phyloP scores from a whole-genome alignment of 2,329 filamentous ascomycete genomes.

The Calonectria pseudoturangicola region DNA sequence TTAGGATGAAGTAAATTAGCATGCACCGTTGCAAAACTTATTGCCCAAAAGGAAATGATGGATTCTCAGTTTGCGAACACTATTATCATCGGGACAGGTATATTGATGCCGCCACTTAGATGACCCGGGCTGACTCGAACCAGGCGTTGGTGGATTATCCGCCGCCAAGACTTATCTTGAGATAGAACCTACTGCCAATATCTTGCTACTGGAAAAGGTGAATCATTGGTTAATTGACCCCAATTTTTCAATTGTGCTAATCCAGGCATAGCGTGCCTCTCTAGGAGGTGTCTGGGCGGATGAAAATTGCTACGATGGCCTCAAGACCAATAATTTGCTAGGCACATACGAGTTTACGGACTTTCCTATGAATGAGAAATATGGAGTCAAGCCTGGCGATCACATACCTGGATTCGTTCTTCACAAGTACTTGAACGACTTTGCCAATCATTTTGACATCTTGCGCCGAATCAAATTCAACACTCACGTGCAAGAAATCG shows the following conservation, averaged over 20 bases:
- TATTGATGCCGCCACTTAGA: neutral
- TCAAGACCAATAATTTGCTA: constrained; percentile 13
- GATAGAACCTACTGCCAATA: neutral
- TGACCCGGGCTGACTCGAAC: neutral
- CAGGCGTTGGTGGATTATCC: constrained; percentile 11
- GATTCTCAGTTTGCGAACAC: constrained; percentile 1
- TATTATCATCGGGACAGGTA: constrained; percentile 19
- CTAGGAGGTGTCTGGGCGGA: constrained; percentile 9
- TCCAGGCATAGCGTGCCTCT: neutral
- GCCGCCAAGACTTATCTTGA: constrained; percentile 11
- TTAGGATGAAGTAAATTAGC: neutral
- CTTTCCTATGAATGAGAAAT: constrained; percentile 11
- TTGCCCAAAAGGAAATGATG: neutral
- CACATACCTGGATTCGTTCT: constrained; percentile 14
- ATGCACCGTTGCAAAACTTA: neutral
- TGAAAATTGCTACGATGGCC: constrained; percentile 25
- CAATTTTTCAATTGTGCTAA: too few species aligned
- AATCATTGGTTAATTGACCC: too few species aligned
- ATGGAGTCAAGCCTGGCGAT: neutral
- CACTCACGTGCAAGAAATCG: neutral
- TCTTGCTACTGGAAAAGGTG: constrained; percentile 6
- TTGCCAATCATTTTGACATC: constrained; percentile 12
- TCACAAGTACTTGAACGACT: constrained; percentile 8
- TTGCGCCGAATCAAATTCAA: constrained; percentile 8
- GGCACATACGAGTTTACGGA: constrained; percentile 13